Percentiles rank a stretch among this genome's conserved stretches.
Evolutionary conservation across 1,284 basidiomycete species (phyloP).

Genomic region (Apiotrichum domesticum): DNA sequence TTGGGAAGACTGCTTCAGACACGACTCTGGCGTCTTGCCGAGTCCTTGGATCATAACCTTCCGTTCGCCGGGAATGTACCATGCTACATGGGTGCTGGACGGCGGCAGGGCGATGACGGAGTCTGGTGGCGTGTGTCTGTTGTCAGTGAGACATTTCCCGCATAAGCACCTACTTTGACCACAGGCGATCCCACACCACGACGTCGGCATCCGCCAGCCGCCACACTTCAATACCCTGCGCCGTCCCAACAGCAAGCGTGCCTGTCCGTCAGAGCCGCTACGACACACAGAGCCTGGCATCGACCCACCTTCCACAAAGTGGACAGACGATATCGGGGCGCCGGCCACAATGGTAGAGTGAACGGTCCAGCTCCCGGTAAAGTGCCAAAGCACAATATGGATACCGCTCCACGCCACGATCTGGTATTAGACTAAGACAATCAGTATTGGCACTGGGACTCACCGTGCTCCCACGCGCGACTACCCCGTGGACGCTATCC

Average conservation of each 20-base stretch:
- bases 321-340: conserved; percentile 23
- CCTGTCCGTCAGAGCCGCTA: conserved; percentile 16
- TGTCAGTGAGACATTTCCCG: neutral
- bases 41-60: conserved; percentile 25
- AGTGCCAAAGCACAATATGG: conserved; percentile 38
- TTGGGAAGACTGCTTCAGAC: conserved; percentile 23
- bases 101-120: conserved; percentile 15
- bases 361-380: conserved; percentile 23
- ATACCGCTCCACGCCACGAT: conserved; percentile 39
- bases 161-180: conserved; percentile 24
- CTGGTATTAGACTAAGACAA: conserved; percentile 16
- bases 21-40: conserved; percentile 17
- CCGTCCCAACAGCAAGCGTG: conserved; percentile 27
- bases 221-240: conserved; percentile 37
- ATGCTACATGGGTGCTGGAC: conserved; percentile 27
- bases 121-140: neutral
- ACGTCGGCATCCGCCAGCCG: conserved; percentile 25
- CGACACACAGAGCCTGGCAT: too few species aligned
- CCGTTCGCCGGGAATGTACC: conserved; percentile 21
- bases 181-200: conserved; percentile 41
- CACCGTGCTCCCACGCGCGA: conserved; percentile 23
- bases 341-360: conserved; percentile 35
- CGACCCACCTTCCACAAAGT: conserved; percentile 29
- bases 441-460: conserved; percentile 3
- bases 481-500: conserved; percentile 29